A percentile compares a stretch with the other conserved stretches of the same genome.
These are phyloP conservation scores for Heliocybe sulcata DNA, from an alignment of 1,284 basidiomycete genomes.

Conservation along the genomic window DNA sequence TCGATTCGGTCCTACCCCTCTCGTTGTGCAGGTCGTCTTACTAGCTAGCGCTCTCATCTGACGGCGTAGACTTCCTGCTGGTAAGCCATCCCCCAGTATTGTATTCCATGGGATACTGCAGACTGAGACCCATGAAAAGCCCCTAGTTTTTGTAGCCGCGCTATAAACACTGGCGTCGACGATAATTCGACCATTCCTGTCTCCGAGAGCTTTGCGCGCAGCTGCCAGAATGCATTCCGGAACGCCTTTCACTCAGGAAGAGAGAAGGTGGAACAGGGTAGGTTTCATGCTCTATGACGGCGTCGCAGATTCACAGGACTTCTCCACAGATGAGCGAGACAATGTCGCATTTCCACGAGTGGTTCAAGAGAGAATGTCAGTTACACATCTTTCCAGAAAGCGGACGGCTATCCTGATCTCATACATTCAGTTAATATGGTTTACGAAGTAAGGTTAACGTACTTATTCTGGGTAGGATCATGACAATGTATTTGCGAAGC, in stretches of 20 bases:
- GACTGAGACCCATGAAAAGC: no score
- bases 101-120: no score
- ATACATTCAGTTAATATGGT: slow-evolving; percentile 15
- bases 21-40: background rate
- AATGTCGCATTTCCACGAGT: slow-evolving; percentile 21
- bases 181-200: background rate
- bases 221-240: background rate
- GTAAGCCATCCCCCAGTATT: background rate
- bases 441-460: slow-evolving; percentile 14
- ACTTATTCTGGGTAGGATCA: background rate
- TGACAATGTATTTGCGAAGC: slow-evolving; percentile 8
- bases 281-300: background rate
- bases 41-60: no score
- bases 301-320: background rate
- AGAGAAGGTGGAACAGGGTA: slow-evolving; percentile 12
- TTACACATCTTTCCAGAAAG: background rate
- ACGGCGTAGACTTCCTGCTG: background rate
- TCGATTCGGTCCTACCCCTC: no score
- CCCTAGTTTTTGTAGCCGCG: no score
- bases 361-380: slow-evolving; percentile 24
- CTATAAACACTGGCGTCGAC: background rate
- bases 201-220: background rate
- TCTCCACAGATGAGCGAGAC: slow-evolving; percentile 13
- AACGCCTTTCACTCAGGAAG: slow-evolving; percentile 6
- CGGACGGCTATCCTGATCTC: background rate